A percentile compares a stretch with the other conserved stretches of the same genome.
Conservation (phyloP, 1,284 basidiomycete species). For the Cryptococcus sp. region DNA sequence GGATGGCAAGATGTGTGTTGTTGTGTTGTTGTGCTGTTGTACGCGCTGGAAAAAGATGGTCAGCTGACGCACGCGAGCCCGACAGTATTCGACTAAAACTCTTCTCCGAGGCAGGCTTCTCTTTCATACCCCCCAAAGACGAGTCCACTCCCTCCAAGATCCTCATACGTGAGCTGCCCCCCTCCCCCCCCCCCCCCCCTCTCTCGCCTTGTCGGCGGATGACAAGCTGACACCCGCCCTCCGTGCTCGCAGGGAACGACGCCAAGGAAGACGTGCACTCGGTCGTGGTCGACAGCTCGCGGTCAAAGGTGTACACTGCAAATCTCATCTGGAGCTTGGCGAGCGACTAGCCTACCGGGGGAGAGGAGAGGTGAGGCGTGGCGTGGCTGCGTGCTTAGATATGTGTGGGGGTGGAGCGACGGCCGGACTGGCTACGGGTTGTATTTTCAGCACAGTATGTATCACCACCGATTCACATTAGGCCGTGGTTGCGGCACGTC, state of each 20-base stretch:
- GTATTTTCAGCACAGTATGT: too few relatives aligned
- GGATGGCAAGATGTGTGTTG: conserved; percentile 36
- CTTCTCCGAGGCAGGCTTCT: conserved; percentile 38
- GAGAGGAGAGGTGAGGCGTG: too few relatives aligned
- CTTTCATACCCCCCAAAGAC: conserved; percentile 22
- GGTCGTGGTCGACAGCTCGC: conserved; percentile 28
- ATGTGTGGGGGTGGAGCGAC: too few relatives aligned
- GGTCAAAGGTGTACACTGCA: conserved; percentile 34
- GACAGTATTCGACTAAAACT: conserved; percentile 39
- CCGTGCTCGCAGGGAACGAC: conserved; percentile 38
- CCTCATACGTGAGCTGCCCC: conserved; percentile 34
- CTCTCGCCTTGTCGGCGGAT: background rate
- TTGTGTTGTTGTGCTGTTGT: too few relatives aligned
- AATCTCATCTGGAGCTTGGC: conserved; percentile 44
- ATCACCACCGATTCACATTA: too few relatives aligned
- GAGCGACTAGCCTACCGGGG: conserved; percentile 20
- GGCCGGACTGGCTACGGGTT: too few relatives aligned
- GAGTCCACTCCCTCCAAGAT: conserved; percentile 23
- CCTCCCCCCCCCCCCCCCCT: background rate
- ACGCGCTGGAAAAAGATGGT: background rate
- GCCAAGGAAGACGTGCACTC: conserved; percentile 37
- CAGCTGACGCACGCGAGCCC: background rate
- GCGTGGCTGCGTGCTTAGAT: too few relatives aligned
- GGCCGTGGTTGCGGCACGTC: too few relatives aligned
- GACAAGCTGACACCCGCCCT: background rate